Percentiles rank a stretch among this genome's conserved stretches.
Evolutionary conservation across 2,329 filamentous ascomycete species (phyloP).

Genomic region (Neoscytalidium dimidiatum): DNA sequence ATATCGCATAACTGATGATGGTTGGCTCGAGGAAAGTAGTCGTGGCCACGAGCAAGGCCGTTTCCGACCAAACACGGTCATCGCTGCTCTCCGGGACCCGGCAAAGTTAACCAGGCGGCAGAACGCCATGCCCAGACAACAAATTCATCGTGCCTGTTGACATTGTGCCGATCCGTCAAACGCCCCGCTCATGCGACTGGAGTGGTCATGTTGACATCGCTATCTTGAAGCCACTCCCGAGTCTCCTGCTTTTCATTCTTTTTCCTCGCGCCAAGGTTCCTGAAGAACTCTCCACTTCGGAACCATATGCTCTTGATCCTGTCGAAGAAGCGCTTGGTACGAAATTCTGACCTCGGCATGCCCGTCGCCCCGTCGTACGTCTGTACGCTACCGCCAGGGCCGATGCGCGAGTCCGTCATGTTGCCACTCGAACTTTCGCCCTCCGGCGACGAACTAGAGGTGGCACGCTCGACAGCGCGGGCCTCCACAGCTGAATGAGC

Average conservation of each 20-base stretch:
- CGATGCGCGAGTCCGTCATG: slow-evolving; percentile 4
- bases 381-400: slow-evolving; percentile 1
- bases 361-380: slow-evolving; percentile 31
- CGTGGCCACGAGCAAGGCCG: not conserved
- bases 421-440: not conserved
- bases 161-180: not conserved
- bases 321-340: slow-evolving; percentile 42
- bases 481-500: slow-evolving; percentile 21
- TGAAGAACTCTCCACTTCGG: slow-evolving; percentile 26
- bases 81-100: too few species aligned
- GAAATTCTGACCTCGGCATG: slow-evolving; percentile 43
- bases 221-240: slow-evolving; percentile 14
- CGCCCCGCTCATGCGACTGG: not conserved
- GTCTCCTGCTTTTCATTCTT: slow-evolving; percentile 20
- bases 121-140: too few species aligned
- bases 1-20: not conserved
- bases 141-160: not conserved
- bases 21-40: not conserved
- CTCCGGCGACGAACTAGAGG: not conserved
- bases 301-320: slow-evolving; percentile 38
- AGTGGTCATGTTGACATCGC: slow-evolving; percentile 17
- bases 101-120: too few species aligned
- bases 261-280: slow-evolving; percentile 28
- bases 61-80: not conserved
- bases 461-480: not conserved